Conservation (phyloP, 2,329 filamentous ascomycete genomes). For the Trichocomaceae sp. region DNA sequence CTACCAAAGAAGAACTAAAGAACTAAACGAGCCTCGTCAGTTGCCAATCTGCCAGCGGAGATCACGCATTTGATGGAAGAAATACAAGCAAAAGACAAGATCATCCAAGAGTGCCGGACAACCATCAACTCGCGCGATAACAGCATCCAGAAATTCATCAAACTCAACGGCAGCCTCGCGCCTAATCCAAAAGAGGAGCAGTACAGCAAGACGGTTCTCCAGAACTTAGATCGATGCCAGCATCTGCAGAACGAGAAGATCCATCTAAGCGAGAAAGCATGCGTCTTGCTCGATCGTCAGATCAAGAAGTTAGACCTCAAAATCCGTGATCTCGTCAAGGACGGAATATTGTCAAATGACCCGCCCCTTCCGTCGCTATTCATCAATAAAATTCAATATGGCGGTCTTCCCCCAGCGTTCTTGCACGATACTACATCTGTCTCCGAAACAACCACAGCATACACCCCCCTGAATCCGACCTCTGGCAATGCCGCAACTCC, state of each 20-base stretch:
- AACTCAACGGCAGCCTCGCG: conserved; percentile 54
- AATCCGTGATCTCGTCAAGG: conserved; percentile 52
- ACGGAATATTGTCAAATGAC: conserved; percentile 54
- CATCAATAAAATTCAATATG: conserved; percentile 40
- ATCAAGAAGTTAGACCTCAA: conserved; percentile 58
- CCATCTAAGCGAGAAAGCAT: conserved; percentile 54
- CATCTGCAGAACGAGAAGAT: conserved; percentile 58
- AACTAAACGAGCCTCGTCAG: conserved; percentile 19
- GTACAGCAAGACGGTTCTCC: conserved; percentile 51
- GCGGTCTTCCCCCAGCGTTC: conserved; percentile 43
- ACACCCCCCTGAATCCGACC: conserved; percentile 47
- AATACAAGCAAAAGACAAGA: conserved; percentile 58
- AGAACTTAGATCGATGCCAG: conserved; percentile 53
- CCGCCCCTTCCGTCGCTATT: conserved; percentile 55
- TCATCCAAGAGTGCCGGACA: conserved; percentile 52
- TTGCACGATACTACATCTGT: conserved; percentile 38
- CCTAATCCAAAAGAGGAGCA: conserved; percentile 59
- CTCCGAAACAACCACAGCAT: conserved; percentile 35
- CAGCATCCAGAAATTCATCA: conserved; percentile 61
- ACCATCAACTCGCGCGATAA: conserved; percentile 53
- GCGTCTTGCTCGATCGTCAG: conserved; percentile 55
- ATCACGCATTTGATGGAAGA: conserved; percentile 61
- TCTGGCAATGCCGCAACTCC: conserved; percentile 51
- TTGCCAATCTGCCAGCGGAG: conserved; percentile 55
- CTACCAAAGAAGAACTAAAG: not conserved